Percentiles rank a stretch among this genome's conserved stretches.
Evolutionary conservation across 495 filamentous ascomycete species (phyloP).

Genomic region (Trypethelium eluteriae): DNA sequence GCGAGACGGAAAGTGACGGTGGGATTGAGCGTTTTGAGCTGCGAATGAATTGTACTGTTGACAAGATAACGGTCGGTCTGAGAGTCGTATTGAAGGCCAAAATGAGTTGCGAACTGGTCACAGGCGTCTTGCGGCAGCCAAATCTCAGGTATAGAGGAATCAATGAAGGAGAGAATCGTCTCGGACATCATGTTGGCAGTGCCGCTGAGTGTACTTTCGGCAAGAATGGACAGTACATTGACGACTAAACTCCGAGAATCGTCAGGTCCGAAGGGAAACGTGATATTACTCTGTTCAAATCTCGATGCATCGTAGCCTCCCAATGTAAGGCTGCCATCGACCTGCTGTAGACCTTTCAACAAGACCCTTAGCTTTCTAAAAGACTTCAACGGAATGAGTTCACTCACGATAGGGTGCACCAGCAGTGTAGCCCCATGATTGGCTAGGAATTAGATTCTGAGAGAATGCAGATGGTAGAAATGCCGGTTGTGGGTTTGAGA

Average conservation of each 20-base stretch:
- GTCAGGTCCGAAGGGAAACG: slow-evolving; percentile 25
- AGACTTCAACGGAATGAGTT: no score
- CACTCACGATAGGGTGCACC: slow-evolving; percentile 28
- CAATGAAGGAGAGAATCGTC: slow-evolving; percentile 27
- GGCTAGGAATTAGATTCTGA: slow-evolving; percentile 24
- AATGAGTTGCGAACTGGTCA: slow-evolving; percentile 30
- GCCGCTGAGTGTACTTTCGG: slow-evolving; percentile 23
- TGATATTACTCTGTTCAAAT: slow-evolving; percentile 26
- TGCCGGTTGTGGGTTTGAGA: slow-evolving; percentile 42
- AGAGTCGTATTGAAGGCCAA: slow-evolving; percentile 33
- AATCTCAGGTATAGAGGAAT: slow-evolving; percentile 32
- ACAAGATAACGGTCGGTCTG: slow-evolving; percentile 30
- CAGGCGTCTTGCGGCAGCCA: slow-evolving; percentile 33
- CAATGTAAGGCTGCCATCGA: slow-evolving; percentile 29
- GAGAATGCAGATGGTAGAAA: slow-evolving; percentile 31
- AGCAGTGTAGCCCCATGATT: slow-evolving; percentile 33
- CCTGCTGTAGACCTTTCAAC: slow-evolving; percentile 6
- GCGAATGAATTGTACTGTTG: slow-evolving; percentile 28
- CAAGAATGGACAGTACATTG: slow-evolving; percentile 31
- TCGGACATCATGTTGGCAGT: slow-evolving; percentile 24
- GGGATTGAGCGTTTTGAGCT: slow-evolving; percentile 28
- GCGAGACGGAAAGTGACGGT: slow-evolving; percentile 32
- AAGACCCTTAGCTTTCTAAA: not conserved
- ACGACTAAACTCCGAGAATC: slow-evolving; percentile 26
- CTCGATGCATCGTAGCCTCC: slow-evolving; percentile 35